Evolutionary conservation across 2,329 filamentous ascomycete genomes (phyloP), one percentile per base, ranked within the genome.

Genomic region (Scopulariopsis brevicaulis): DNA sequence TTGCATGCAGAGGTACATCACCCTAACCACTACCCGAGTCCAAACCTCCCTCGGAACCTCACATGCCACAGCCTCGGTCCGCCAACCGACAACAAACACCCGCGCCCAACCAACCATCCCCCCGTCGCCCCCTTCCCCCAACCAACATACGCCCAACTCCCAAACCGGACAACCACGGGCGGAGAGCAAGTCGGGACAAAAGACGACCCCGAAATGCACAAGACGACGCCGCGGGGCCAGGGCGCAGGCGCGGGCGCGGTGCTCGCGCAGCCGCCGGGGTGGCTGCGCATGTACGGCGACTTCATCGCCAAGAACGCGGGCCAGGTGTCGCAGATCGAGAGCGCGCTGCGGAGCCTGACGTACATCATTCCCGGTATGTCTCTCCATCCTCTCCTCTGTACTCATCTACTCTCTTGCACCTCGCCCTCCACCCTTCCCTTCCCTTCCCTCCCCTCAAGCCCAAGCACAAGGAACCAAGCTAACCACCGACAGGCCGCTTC

Each of bases 241-340:
- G 37, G 37, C 37, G 11, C 37, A 8, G 37, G 15, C 14, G 54
- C 35, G n/a, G 28, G 54, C 22, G 28, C 50, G n/a, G 48, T 43
- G 20, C 56, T 86, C 54, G 77, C 81, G 50, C 83, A 85, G 54
- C 84, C 85, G 54, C 79, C 84, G 28, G 78, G 78, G 70, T 89
- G 83, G 83, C 75, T 90, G 57, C 74, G 79, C 63, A 81, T 84
- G 74, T 96, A 96, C 72, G 84, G 85, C 66, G 86, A 94, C 63
- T 96, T 97, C 74, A 93, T 99, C 75, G 88, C 89, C 62, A 94
- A 93, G 74, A 99, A 99, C 71, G 86, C 91, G 61, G 87, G 90
- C 67, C 90, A 95, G 60, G 91, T 99, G 57, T 90, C 90, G 55
- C 92, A 96, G 75, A 93, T 99, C 62, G 94, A 99, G 76, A 95